Evolutionary conservation across 2,329 filamentous ascomycete genomes (phyloP).

Genomic region (Fusarium redolens): DNA sequence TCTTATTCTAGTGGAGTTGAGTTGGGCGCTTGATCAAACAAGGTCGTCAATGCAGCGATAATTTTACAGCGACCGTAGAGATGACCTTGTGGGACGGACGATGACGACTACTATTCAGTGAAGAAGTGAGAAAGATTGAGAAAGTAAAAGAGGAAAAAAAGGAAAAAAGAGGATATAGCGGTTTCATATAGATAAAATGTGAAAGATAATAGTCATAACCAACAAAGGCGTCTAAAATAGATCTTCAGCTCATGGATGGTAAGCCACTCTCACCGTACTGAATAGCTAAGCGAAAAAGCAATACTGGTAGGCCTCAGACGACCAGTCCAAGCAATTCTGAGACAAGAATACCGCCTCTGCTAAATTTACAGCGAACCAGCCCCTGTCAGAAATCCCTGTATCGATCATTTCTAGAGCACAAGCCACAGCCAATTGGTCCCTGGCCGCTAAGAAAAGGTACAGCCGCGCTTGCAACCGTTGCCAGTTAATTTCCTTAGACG

Average conservation of each 20-base stretch:
- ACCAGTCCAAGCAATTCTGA: slow-evolving; percentile 11
- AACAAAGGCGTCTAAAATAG: slow-evolving; percentile 14
- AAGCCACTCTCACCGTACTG: slow-evolving; percentile 4
- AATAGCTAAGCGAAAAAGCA: neutral
- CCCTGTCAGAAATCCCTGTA: slow-evolving; percentile 29
- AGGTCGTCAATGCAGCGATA: slow-evolving; percentile 29
- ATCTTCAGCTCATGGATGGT: neutral
- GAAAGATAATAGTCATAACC: neutral
- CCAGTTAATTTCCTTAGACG: slow-evolving; percentile 41
- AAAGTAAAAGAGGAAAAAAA: neutral
- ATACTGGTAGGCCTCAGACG: slow-evolving; percentile 33
- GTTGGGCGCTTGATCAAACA: slow-evolving; percentile 36
- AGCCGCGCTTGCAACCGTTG: slow-evolving; percentile 40
- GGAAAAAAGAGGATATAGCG: neutral
- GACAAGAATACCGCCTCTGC: slow-evolving; percentile 1
- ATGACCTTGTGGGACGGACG: slow-evolving; percentile 35
- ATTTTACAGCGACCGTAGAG: slow-evolving; percentile 14
- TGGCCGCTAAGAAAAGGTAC: slow-evolving; percentile 4
- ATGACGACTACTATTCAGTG: slow-evolving; percentile 8
- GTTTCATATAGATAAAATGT: slow-evolving; percentile 21
- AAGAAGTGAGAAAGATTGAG: neutral
- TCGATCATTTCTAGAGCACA: slow-evolving; percentile 1
- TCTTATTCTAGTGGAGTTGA: slow-evolving; percentile 18
- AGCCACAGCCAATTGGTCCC: slow-evolving; percentile 37
- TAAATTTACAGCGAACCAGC: slow-evolving; percentile 14